Base-by-base conservation (phyloP, 192 early-diverging fungal genomes). In the Coemansia sp. region DNA sequence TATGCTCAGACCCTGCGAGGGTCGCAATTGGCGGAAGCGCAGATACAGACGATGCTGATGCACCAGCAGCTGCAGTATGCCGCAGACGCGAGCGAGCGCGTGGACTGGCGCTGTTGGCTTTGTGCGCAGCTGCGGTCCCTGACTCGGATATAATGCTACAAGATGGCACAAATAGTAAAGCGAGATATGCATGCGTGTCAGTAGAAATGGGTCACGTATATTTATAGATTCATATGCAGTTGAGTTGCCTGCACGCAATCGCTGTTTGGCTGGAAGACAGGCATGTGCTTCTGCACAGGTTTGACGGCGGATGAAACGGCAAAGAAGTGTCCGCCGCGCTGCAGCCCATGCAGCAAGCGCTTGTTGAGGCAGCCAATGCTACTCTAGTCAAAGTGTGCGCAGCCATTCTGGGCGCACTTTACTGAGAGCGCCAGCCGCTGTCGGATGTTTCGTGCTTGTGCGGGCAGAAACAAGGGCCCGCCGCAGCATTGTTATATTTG, bases 111-210 rank as follows among this genome's bases (percentile, higher is more conserved):
- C 61, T 53, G 50, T 35, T 51, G 61, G 61, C 50, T 25, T 52
- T 50, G 12, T 62, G 27, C 19, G 37, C 17, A 47, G 14, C 12
- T 4, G 66, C 14, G 35, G 75, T 59, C 26, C 50, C 65, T 7
- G 75, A 50, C 62, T 72, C 75, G 56, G 75, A 69, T 29, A 78
- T 64, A 37, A 68, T 65, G 53, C 75, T 78, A 78, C 62, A 78
- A 17, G 11, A 41, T 25, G 25, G 58, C 19, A 43, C 41, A 43
- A n/a, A 43, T n/a, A 43, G 16, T 3, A n/a, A 11, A 43, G 41
- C 41, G 41, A 16, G 41, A 43, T n/a, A 43, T 43, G 41, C 41
- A 43, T 12, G 27, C 53, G 45, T 21, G 41, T 61, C 50, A 61
- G 59, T 50, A 61, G 45, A 61, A 61, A 61, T 61, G 22, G 35